A percentile compares a stretch with the other conserved stretches of the same genome.
Conservation (phyloP, 257 asterid genomes). For the Solanum rostratum region DNA sequence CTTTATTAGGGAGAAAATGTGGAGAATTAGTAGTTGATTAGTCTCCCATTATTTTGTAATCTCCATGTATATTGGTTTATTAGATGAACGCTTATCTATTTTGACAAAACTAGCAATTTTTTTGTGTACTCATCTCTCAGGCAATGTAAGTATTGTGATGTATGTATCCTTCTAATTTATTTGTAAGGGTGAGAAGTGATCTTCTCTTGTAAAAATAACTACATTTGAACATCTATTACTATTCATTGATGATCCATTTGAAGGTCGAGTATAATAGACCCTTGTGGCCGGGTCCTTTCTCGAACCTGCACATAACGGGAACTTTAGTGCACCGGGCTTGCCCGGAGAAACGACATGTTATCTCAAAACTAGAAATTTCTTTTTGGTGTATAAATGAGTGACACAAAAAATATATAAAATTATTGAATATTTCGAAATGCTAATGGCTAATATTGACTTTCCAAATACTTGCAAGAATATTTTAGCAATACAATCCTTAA, state of each 20-base stretch:
- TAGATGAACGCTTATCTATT: neutral
- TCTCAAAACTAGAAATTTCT: neutral
- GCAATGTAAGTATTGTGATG: neutral
- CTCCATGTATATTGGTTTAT: neutral
- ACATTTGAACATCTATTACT: neutral
- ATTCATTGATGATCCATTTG: neutral
- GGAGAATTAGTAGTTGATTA: neutral
- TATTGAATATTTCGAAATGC: neutral
- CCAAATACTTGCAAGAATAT: neutral
- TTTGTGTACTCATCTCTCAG: neutral
- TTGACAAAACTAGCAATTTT: neutral
- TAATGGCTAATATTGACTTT: neutral
- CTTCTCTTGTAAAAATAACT: neutral
- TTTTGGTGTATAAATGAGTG: neutral
- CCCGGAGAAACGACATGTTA: too few relatives aligned
- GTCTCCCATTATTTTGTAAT: neutral
- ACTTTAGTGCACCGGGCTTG: too few relatives aligned
- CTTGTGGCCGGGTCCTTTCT: too few relatives aligned
- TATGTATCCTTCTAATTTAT: neutral
- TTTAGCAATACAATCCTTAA: neutral
- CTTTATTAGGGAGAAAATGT: neutral
- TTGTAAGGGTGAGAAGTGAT: neutral
- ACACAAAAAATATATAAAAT: neutral
- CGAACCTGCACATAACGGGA: too few relatives aligned
- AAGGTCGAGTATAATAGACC: too few relatives aligned